A percentile compares a stretch with the other conserved stretches of the same genome.
Conservation (phyloP, 305 asterid species). For the Caryopteris hybrid region DNA sequence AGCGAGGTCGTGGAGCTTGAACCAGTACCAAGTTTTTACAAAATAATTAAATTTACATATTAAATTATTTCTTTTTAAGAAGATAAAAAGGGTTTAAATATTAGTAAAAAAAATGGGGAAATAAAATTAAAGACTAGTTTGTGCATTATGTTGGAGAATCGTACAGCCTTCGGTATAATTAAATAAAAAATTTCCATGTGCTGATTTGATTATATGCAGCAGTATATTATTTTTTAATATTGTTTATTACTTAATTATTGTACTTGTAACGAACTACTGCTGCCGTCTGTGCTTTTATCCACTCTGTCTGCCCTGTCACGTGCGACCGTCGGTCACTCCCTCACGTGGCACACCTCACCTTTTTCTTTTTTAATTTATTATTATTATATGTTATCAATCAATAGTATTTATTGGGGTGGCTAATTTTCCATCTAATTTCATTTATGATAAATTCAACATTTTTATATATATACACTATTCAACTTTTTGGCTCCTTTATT, state of each 20-base stretch:
- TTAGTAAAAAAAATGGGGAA: neutral
- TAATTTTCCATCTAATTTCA: neutral
- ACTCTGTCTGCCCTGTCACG: slow-evolving; percentile 25
- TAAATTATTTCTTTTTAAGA: too few species aligned
- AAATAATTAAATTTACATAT: too few species aligned
- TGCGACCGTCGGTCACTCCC: slow-evolving; percentile 23
- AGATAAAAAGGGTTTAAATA: neutral
- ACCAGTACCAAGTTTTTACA: too few species aligned
- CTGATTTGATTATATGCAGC: neutral
- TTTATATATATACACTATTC: neutral
- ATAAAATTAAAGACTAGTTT: neutral
- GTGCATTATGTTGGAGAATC: neutral
- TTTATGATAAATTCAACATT: neutral
- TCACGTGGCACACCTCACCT: slow-evolving; percentile 26
- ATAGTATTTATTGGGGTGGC: neutral
- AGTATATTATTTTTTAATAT: neutral
- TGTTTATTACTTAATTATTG: slow-evolving; percentile 9
- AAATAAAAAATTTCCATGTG: slow-evolving; percentile 7
- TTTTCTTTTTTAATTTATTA: neutral
- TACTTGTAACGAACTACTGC: slow-evolving; percentile 22
- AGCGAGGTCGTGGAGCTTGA: too few species aligned
- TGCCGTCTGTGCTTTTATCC: slow-evolving; percentile 15
- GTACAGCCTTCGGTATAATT: slow-evolving; percentile 3
- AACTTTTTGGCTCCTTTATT: neutral
- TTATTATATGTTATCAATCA: neutral